phyloP scores from a whole-genome alignment of 345 rosid species.

The Syzygium grande region DNA sequence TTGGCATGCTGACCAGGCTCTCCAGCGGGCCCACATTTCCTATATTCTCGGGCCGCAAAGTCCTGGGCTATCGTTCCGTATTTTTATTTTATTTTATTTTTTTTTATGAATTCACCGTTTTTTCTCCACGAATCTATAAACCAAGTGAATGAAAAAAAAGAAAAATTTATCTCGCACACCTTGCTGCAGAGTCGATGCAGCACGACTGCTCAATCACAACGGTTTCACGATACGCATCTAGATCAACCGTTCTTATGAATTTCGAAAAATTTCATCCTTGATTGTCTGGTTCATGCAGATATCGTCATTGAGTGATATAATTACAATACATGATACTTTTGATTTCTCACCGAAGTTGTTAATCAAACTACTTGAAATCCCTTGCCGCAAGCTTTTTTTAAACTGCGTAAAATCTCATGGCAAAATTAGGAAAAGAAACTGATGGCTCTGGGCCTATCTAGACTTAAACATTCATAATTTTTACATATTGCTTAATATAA shows the following conservation, averaged over 20 bases:
- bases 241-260: neutral
- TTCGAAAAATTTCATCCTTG: neutral
- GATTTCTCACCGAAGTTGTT: neutral
- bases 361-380: neutral
- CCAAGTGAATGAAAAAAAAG: no score
- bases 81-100: neutral
- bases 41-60: neutral
- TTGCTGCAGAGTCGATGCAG: neutral
- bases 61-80: neutral
- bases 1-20: neutral
- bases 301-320: neutral
- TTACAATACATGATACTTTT: neutral
- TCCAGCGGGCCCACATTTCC: neutral
- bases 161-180: no score
- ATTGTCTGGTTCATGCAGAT: no score
- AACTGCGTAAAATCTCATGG: neutral
- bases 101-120: neutral
- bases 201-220: neutral
- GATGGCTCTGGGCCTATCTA: neutral
- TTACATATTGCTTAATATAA: neutral
- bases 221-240: neutral
- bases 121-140: no score
- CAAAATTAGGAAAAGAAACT: neutral
- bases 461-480: neutral
- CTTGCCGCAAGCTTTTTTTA: neutral